These are phyloP conservation scores for Apophysomyces elegans DNA, from an alignment of 371 early-diverging fungal species.

Conservation along the genomic window DNA sequence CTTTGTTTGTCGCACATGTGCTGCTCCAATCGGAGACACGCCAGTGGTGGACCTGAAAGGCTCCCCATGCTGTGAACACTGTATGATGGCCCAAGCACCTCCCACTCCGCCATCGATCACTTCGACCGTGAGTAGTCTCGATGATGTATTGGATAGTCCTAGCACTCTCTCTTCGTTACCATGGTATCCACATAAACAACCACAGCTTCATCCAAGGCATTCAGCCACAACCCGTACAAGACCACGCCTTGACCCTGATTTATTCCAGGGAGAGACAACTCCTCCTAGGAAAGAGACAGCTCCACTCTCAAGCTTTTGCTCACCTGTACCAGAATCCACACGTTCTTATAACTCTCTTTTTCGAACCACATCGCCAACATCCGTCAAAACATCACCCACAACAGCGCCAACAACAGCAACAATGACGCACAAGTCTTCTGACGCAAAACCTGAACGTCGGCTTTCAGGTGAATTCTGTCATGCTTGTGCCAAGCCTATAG, in stretches of 20 bases:
- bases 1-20: conserved; percentile 50
- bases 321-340: conserved; percentile 15
- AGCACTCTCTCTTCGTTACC: background rate
- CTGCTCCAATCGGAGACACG: conserved; percentile 26
- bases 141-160: background rate
- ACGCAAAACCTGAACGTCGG: background rate
- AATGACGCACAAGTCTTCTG: background rate
- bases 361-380: background rate
- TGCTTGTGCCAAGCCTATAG: conserved; percentile 31
- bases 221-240: background rate
- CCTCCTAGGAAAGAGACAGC: conserved; percentile 19
- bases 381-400: too few relatives aligned
- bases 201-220: background rate
- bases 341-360: conserved; percentile 17
- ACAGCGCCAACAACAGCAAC: background rate
- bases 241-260: conserved; percentile 18
- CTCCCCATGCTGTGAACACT: conserved; percentile 69
- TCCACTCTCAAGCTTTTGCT: conserved; percentile 16
- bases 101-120: conserved; percentile 4
- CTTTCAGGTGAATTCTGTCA: conserved; percentile 20
- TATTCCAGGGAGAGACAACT: conserved; percentile 25
- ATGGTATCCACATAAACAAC: background rate
- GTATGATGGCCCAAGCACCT: conserved; percentile 55
- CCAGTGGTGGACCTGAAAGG: conserved; percentile 66
- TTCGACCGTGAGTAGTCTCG: conserved; percentile 8